Evolutionary conservation across 2,329 filamentous ascomycete genomes (phyloP), one percentile per base, ranked within the genome.

Genomic region (Alternaria tenuissima): DNA sequence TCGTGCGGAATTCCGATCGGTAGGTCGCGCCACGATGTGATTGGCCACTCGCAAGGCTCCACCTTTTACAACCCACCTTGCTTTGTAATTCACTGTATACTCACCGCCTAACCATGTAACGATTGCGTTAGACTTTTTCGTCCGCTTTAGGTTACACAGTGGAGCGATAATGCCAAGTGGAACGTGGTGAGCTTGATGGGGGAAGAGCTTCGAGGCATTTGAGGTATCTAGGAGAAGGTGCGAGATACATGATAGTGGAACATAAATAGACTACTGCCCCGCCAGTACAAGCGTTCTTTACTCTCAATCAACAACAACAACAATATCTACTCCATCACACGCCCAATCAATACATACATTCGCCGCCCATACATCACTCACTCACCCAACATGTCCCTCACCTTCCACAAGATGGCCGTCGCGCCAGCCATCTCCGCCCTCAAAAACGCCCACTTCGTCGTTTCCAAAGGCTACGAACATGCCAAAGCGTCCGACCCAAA

Each of bases 401-500:
- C 66, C 8, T 65, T 77, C 55, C 70, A 77, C 76, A 72, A 76
- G 20, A 62, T 78, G 57, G 76, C 74, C 58, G 70, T 86, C 59
- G 76, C 78, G 1, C 71, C 81, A 51, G 75, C 84, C 65, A 76
- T 84, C 68, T 69, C 71, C 18, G 76, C 76, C 56, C 75, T 86
- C 24, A 76, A 79, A 4, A 81, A 79, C 57, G 76, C 84, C 30
- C 66, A 74, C 18, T 63, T 69, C 44, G 70, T 84, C 61, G 79
- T 87, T 59, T 69, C 76, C 36, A 83, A 83, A 65, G 84, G 71
- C 56, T 77, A 81, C 61, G 62, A 72, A 4, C 78, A 81, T 61
- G 77, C 77, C 56, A 70, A 79, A 26, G 70, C 79, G 36, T 76
- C 79, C 42, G 64, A 77, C 12, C 68, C 78, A 5, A 61, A 73